Percentiles rank a stretch among this genome's conserved stretches.
These are phyloP conservation scores for Trichosporon sp. DNA, from an alignment of 1,284 basidiomycete species.

Conservation along the genomic window DNA sequence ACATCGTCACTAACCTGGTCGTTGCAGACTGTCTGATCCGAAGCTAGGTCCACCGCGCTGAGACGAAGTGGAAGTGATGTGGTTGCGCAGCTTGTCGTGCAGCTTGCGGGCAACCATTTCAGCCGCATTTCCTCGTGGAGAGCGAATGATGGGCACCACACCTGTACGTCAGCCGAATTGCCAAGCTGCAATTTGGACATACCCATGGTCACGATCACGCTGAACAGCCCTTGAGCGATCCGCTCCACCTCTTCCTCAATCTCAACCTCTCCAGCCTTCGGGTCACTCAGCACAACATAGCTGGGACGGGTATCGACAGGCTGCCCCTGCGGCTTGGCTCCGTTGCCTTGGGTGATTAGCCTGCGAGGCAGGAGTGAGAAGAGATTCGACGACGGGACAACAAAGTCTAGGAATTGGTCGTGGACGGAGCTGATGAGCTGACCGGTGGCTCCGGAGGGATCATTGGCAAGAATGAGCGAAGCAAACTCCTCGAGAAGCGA, in stretches of 20 bases:
- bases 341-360: conserved; percentile 30
- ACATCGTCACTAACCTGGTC: conserved; percentile 58
- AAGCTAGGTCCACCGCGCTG: conserved; percentile 53
- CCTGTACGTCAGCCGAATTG: conserved; percentile 52
- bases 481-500: conserved; percentile 91
- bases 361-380: conserved; percentile 74
- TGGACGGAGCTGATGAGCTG: conserved; percentile 74
- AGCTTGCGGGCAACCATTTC: conserved; percentile 97
- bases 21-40: conserved; percentile 62
- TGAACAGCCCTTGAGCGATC: conserved; percentile 84
- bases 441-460: conserved; percentile 58
- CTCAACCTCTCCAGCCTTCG: conserved; percentile 77
- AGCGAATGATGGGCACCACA: conserved; percentile 89
- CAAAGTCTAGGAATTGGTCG: conserved; percentile 96
- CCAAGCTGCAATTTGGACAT: conserved; percentile 24
- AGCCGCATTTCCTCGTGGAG: conserved; percentile 91
- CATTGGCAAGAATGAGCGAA: conserved; percentile 71
- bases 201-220: conserved; percentile 88
- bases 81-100: conserved; percentile 86
- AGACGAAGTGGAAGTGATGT: conserved; percentile 69
- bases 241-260: conserved; percentile 93
- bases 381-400: conserved; percentile 86
- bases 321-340: conserved; percentile 29
- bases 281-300: conserved; percentile 89
- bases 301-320: conserved; percentile 47